A percentile compares a stretch with the other conserved stretches of the same genome.
phyloP scores from a whole-genome alignment of 805 yeast species.

The Starmerella potacharoeniae region DNA sequence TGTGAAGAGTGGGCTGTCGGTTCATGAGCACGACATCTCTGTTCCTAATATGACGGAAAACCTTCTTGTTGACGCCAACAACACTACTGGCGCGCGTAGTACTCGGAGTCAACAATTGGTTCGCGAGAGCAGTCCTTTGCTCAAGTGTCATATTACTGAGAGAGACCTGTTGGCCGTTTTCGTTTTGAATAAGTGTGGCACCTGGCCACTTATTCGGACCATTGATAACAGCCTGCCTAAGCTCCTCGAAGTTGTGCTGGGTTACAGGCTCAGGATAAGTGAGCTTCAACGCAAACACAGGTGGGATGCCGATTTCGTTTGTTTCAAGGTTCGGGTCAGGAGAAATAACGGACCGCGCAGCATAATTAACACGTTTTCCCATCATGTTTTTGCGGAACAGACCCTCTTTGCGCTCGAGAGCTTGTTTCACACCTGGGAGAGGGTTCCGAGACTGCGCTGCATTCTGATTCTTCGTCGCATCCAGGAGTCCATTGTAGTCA shows the following conservation, averaged over 20 bases:
- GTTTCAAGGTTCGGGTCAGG: constrained; percentile 98
- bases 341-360: constrained; percentile 97
- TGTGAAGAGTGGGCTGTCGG: constrained; percentile 97
- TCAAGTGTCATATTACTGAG: constrained; percentile 81
- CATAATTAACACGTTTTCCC: constrained; percentile 99
- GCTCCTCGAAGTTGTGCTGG: constrained; percentile 73
- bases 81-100: constrained; percentile 7
- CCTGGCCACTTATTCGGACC: constrained; percentile 99
- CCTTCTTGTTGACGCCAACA: constrained; percentile 64
- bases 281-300: constrained; percentile 88
- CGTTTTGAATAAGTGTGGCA: constrained; percentile 90
- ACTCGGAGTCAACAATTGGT: constrained; percentile 78
- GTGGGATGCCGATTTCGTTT: constrained; percentile 97
- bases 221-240: constrained; percentile 89
- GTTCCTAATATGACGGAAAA: constrained; percentile 84
- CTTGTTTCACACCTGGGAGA: constrained; percentile 93
- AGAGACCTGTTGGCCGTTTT: constrained; percentile 77
- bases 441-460: constrained; percentile 57
- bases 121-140: constrained; percentile 90
- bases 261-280: constrained; percentile 99
- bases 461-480: constrained; percentile 78
- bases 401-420: constrained; percentile 96
- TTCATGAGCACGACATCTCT: constrained; percentile 95
- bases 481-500: constrained; percentile 88
- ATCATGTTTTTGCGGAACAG: constrained; percentile 93